Conservation (phyloP, 176 grass and related monocot species). For the Bromus sterilis region DNA sequence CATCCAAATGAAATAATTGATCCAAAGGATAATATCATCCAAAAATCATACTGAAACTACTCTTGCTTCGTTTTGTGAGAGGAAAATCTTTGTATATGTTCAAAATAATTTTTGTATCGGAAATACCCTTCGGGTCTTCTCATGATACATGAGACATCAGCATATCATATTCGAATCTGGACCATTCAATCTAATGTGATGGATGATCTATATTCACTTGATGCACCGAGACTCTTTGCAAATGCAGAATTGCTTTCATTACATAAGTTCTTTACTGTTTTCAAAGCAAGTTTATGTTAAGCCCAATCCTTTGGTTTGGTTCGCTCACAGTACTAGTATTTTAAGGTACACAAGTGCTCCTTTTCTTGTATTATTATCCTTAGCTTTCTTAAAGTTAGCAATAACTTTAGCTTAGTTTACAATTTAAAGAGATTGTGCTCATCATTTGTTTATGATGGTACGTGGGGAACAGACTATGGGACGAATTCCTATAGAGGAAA, state of each 20-base stretch:
- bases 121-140: too few relatives aligned
- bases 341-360: conserved; percentile 4
- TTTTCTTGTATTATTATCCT: background rate
- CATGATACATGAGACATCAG: too few relatives aligned
- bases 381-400: background rate
- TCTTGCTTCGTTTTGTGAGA: too few relatives aligned
- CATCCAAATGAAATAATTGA: too few relatives aligned
- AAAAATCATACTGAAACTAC: too few relatives aligned
- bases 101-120: too few relatives aligned
- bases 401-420: background rate
- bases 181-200: too few relatives aligned
- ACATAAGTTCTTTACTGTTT: background rate
- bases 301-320: background rate
- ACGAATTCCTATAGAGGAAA: background rate
- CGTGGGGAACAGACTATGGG: background rate
- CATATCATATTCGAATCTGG: too few relatives aligned
- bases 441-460: conserved; percentile 28
- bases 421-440: background rate
- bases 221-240: too few relatives aligned
- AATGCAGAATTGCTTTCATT: background rate
- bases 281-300: background rate
- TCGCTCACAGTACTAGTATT: background rate
- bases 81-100: too few relatives aligned
- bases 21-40: too few relatives aligned
- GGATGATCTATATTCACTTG: too few relatives aligned